Conservation (phyloP, 2,329 filamentous ascomycete genomes). For the Coniochaeta sp. region DNA sequence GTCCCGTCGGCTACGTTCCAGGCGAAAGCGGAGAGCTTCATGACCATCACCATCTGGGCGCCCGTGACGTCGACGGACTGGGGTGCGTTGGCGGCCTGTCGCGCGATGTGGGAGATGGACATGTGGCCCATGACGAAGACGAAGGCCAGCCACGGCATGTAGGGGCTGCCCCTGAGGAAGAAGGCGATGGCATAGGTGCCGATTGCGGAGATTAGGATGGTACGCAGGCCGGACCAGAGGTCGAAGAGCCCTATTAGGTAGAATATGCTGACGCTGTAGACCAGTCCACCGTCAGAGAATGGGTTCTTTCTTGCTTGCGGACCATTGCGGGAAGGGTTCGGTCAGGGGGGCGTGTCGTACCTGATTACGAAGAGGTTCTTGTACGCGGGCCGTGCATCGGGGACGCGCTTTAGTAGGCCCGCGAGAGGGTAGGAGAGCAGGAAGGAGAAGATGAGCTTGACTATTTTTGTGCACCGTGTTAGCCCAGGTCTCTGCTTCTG, state of each 20-base stretch:
- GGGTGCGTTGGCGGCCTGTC: slow-evolving; percentile 63
- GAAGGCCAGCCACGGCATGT: slow-evolving; percentile 98
- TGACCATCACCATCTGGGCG: slow-evolving; percentile 95
- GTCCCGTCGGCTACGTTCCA: slow-evolving; percentile 97
- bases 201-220: slow-evolving; percentile 69
- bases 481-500: neutral
- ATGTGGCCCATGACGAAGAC: slow-evolving; percentile 92
- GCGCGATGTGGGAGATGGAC: slow-evolving; percentile 79
- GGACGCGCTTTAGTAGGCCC: slow-evolving; percentile 79
- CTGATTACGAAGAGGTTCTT: slow-evolving; percentile 85
- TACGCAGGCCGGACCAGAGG: slow-evolving; percentile 77
- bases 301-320: neutral
- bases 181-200: slow-evolving; percentile 79
- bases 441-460: slow-evolving; percentile 89
- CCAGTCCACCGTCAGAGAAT: neutral
- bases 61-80: slow-evolving; percentile 78
- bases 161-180: slow-evolving; percentile 68
- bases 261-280: slow-evolving; percentile 65
- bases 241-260: slow-evolving; percentile 92
- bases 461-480: slow-evolving; percentile 34
- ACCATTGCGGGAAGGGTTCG: neutral
- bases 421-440: slow-evolving; percentile 89
- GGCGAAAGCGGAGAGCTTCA: slow-evolving; percentile 95
- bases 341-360: slow-evolving; percentile 34
- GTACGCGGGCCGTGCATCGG: slow-evolving; percentile 71